These are phyloP conservation scores for Wickerhamiella sorbophila DNA, from an alignment of 805 yeast genomes.

Conservation along the genomic window DNA sequence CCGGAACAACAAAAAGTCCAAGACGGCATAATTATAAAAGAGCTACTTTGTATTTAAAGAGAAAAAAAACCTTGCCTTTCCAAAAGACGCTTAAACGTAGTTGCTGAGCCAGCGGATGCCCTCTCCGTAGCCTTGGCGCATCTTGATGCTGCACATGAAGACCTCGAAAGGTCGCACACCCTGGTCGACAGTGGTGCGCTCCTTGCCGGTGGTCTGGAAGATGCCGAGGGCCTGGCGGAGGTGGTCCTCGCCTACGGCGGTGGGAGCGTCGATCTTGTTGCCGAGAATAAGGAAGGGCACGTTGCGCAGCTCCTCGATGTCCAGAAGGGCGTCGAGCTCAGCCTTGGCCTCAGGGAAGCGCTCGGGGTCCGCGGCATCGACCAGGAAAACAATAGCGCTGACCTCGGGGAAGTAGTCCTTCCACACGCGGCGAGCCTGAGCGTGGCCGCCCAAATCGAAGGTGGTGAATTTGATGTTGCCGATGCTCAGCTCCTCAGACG, in stretches of 20 bases:
- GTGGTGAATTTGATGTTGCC: conserved; percentile 96
- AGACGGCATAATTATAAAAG: not conserved
- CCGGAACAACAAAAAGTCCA: conserved; percentile 10
- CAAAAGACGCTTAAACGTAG: conserved; percentile 42
- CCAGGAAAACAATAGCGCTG: conserved; percentile 89
- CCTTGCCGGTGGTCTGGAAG: conserved; percentile 82
- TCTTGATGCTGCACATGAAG: conserved; percentile 93
- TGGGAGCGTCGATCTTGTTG: conserved; percentile 88
- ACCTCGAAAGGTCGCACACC: conserved; percentile 85
- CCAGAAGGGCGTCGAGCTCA: conserved; percentile 84
- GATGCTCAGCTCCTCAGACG: conserved; percentile 94
- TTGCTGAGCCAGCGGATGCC: conserved; percentile 98
- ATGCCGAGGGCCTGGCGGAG: conserved; percentile 81
- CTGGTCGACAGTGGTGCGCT: conserved; percentile 49
- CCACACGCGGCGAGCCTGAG: conserved; percentile 98
- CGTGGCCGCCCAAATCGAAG: conserved; percentile 96
- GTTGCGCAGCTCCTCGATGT: conserved; percentile 74
- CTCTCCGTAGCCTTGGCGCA: conserved; percentile 98
- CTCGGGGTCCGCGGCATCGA: conserved; percentile 93
- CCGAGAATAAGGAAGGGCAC: conserved; percentile 94
- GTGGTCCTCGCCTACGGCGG: conserved; percentile 90
- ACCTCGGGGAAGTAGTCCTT: conserved; percentile 99
- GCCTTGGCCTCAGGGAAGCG: conserved; percentile 90
- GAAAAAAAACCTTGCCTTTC: not conserved
- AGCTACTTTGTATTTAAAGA: not conserved